Percentiles rank a stretch among this genome's conserved stretches.
Evolutionary conservation across 192 early-diverging fungal genomes (phyloP).

Genomic region (Coemansia sp.): DNA sequence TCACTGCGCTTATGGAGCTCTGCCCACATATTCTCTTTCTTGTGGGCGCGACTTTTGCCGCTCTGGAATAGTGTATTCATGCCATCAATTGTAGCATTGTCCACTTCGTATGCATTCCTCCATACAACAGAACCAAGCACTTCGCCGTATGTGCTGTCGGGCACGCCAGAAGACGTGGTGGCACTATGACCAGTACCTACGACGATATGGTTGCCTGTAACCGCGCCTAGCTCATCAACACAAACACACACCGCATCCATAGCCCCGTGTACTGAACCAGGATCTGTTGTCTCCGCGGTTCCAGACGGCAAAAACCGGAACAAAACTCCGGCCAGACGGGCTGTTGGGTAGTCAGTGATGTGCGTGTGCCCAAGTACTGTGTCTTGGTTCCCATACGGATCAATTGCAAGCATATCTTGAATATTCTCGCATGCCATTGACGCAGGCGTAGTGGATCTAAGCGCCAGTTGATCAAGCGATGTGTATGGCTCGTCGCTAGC

Average conservation of each 20-base stretch:
- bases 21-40: slow-evolving; percentile 20
- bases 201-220: slow-evolving; percentile 17
- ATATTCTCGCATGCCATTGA: slow-evolving; percentile 10
- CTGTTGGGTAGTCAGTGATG: slow-evolving; percentile 15
- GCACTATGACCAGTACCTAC: neutral
- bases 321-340: slow-evolving; percentile 18
- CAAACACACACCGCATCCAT: slow-evolving; percentile 21
- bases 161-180: neutral
- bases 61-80: slow-evolving; percentile 14
- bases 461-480: slow-evolving; percentile 30
- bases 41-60: slow-evolving; percentile 1
- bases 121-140: neutral
- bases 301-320: slow-evolving; percentile 2
- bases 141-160: too few species aligned
- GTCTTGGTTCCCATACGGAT: slow-evolving; percentile 23
- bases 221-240: slow-evolving; percentile 27
- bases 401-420: slow-evolving; percentile 34
- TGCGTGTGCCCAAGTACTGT: slow-evolving; percentile 16
- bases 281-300: neutral
- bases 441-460: slow-evolving; percentile 11
- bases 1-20: slow-evolving; percentile 26
- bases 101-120: slow-evolving; percentile 1
- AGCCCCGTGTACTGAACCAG: neutral
- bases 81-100: slow-evolving; percentile 21
- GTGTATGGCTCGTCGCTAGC: slow-evolving; percentile 28